These are phyloP conservation scores for Hondaea fermentalgiana DNA, from an alignment of 108 stramenopile species.

Conservation along the genomic window DNA sequence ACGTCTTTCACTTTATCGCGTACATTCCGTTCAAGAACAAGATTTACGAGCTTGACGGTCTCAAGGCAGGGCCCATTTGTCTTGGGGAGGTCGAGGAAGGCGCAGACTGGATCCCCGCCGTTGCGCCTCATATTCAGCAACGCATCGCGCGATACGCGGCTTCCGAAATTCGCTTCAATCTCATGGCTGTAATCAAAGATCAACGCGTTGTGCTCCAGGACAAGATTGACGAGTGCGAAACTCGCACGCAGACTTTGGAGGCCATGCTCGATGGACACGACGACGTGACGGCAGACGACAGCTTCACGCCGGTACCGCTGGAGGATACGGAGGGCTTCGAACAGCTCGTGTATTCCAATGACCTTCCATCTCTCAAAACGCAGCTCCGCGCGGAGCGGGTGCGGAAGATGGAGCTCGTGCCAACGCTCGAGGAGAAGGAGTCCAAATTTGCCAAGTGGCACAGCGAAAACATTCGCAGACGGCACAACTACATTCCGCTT, in stretches of 20 bases:
- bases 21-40: constrained; percentile 66
- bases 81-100: constrained; percentile 47
- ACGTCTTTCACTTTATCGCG: constrained; percentile 90
- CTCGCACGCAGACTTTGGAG: not conserved
- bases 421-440: constrained; percentile 25
- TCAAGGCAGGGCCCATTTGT: constrained; percentile 72
- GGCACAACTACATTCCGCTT: constrained; percentile 35
- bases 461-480: constrained; percentile 22
- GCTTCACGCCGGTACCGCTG: not conserved
- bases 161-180: constrained; percentile 79
- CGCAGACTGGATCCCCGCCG: constrained; percentile 25
- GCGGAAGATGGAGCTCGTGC: constrained; percentile 26
- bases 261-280: not conserved
- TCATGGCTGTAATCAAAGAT: constrained; percentile 78
- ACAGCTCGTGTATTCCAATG: not conserved
- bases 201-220: constrained; percentile 47
- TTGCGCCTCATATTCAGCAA: constrained; percentile 32
- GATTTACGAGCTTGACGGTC: constrained; percentile 89
- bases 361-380: not conserved
- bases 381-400: not conserved
- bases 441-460: constrained; percentile 60
- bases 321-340: constrained; percentile 13
- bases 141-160: constrained; percentile 38
- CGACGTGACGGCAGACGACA: not conserved
- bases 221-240: constrained; percentile 35